Base-by-base conservation (phyloP, 768 basidiomycete genomes). In the Boletales sp. region DNA sequence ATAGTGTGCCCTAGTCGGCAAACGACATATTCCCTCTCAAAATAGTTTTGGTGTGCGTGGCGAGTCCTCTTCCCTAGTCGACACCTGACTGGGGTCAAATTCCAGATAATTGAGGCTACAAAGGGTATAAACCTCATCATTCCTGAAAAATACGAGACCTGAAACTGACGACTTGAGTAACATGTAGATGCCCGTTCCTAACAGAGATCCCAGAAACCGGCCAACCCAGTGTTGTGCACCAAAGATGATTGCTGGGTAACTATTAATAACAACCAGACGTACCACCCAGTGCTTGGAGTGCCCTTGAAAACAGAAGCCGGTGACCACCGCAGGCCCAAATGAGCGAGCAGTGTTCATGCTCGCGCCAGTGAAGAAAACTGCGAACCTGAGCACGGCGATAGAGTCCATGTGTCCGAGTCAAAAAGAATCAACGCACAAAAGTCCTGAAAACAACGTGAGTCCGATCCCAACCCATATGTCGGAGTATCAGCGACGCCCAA, bases 321-420 rank as follows among this genome's bases (percentile, higher is more conserved):
- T 75, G 34, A 86, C 71, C 3, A 80, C 82, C 5, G 86, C 82
- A 2, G 86, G 85, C 3, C 85, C 86, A 62, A 86, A 86, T 0
- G 86, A 64, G 47, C 85, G 76, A 12, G 85, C 85, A 6, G 82
- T 79, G 57, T 87, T 87, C 78, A 84, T 82, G 17, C 72, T 73
- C 5, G 81, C 84, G 7, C 84, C 83, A 1, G 84, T 86, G 60
- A 80, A 86, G 50, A 70, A 75, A 8, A 81, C 77, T 0, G 80
- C 77, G 55, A 78, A 84, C 14, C 84, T 85, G 48, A 17, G 0
- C 18, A 19, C 15, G 29, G 31, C 39, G 24, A 47, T 24, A 48
- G 29, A 8, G 27, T 21, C 15, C 24, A 29, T 32, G 21, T 12
- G 11, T 3, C 21, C 15, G 38, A 40, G 17, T 27, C 38, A 43